Evolutionary conservation across 257 asterid genomes (phyloP).

Genomic region (Primulina eburnea): DNA sequence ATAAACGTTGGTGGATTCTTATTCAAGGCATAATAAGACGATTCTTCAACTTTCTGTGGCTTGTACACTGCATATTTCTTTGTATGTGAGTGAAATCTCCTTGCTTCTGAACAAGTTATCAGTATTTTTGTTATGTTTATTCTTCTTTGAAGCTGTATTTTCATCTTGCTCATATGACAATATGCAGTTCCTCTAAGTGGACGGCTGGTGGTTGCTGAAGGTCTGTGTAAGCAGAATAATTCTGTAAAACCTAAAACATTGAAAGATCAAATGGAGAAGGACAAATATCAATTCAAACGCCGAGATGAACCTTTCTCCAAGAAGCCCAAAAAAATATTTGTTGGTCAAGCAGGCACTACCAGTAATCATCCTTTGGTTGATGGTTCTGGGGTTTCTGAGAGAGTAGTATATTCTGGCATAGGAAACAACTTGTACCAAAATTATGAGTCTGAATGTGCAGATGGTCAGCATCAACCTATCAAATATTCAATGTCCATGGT

Average conservation of each 20-base stretch:
- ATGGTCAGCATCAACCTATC: conserved; percentile 35
- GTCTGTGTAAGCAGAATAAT: conserved; percentile 40
- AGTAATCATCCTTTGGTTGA: conserved; percentile 35
- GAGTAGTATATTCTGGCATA: conserved; percentile 21
- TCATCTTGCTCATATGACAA: background rate
- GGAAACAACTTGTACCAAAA: conserved; percentile 27
- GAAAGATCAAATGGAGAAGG: conserved; percentile 36
- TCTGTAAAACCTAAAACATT: conserved; percentile 30
- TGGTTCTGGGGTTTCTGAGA: conserved; percentile 34
- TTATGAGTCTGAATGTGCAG: conserved; percentile 37
- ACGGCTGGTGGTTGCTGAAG: conserved; percentile 40
- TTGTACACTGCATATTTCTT: background rate
- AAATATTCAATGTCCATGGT: conserved; percentile 28
- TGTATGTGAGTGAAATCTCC: background rate
- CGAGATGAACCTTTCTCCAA: conserved; percentile 61
- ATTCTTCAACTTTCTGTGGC: background rate
- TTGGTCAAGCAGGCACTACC: conserved; percentile 35
- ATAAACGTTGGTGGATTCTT: background rate
- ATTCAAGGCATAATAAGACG: background rate
- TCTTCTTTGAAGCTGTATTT: background rate
- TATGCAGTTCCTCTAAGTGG: conserved; percentile 49
- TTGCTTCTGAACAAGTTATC: background rate
- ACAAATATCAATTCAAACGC: conserved; percentile 39
- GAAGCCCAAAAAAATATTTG: conserved; percentile 42
- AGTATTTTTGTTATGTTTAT: background rate